phyloP scores from a whole-genome alignment of 2,329 filamentous ascomycete genomes.

The Aspergillus aculeatinus region DNA sequence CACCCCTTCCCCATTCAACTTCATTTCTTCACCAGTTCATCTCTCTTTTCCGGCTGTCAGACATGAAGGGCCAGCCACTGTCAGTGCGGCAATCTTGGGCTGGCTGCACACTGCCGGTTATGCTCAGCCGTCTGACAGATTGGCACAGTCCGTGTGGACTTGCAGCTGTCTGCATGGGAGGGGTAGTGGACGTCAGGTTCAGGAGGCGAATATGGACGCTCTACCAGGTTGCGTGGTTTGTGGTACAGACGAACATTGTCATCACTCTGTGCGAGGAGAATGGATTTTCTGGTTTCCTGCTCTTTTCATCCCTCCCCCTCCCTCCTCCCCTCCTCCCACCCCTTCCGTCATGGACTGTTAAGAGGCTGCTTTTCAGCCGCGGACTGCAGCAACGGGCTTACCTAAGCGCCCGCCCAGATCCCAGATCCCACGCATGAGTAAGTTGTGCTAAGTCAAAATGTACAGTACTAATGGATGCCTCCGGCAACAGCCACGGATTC shows the following conservation, averaged over 20 bases:
- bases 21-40: background rate
- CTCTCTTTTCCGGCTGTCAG: conserved; percentile 9
- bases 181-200: background rate
- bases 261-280: background rate
- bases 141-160: conserved; percentile 12
- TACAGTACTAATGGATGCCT: conserved; percentile 10
- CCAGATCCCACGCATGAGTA: conserved; percentile 8
- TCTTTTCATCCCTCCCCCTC: conserved; percentile 1
- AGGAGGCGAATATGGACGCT: background rate
- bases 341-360: conserved; percentile 22
- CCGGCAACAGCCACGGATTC: conserved; percentile 18
- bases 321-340: background rate
- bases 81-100: conserved; percentile 14
- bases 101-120: conserved; percentile 20
- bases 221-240: background rate
- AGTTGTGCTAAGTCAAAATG: too few species aligned
- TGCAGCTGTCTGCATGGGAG: conserved; percentile 13
- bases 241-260: background rate
- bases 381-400: conserved; percentile 13
- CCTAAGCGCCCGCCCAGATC: conserved; percentile 13
- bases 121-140: conserved; percentile 14
- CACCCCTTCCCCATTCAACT: conserved; percentile 1
- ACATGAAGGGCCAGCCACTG: conserved; percentile 11
- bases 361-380: conserved; percentile 12
- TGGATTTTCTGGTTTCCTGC: background rate